A percentile compares a stretch with the other conserved stretches of the same genome.
Conservation (phyloP, 2,329 filamentous ascomycete genomes). For the Endocalyx cinctus region DNA sequence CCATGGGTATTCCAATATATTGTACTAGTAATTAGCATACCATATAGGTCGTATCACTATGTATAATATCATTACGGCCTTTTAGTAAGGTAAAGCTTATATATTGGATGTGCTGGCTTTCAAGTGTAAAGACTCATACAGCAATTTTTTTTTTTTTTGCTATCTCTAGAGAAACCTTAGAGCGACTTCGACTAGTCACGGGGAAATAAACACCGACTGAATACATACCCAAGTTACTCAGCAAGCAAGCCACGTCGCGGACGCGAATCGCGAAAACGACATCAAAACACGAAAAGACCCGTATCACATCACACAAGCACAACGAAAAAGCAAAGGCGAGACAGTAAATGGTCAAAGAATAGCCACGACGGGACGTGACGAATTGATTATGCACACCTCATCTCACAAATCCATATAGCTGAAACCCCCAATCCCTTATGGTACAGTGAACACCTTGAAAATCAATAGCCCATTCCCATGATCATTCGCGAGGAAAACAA, state of each 20-base stretch:
- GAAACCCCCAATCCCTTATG: constrained; percentile 26
- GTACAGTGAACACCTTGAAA: constrained; percentile 31
- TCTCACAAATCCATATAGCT: constrained; percentile 22
- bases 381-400: constrained; percentile 26
- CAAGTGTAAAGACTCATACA: too few relatives aligned
- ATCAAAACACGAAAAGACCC: background rate
- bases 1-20: too few relatives aligned
- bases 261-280: background rate
- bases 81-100: too few relatives aligned
- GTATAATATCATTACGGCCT: too few relatives aligned
- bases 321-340: constrained; percentile 1
- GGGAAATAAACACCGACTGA: background rate
- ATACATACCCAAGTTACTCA: background rate
- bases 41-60: too few relatives aligned
- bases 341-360: too few relatives aligned
- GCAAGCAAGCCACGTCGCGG: background rate
- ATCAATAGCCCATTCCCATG: constrained; percentile 28
- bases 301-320: background rate
- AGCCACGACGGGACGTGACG: constrained; percentile 1
- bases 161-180: too few relatives aligned
- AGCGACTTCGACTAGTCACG: too few relatives aligned
- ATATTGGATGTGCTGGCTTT: too few relatives aligned
- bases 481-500: constrained; percentile 30
- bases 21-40: too few relatives aligned
- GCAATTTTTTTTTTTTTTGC: too few relatives aligned